Evolutionary conservation across 441 rosid species (phyloP), one percentile per base, ranked within the genome.

Genomic region (Croton laevigatus): DNA sequence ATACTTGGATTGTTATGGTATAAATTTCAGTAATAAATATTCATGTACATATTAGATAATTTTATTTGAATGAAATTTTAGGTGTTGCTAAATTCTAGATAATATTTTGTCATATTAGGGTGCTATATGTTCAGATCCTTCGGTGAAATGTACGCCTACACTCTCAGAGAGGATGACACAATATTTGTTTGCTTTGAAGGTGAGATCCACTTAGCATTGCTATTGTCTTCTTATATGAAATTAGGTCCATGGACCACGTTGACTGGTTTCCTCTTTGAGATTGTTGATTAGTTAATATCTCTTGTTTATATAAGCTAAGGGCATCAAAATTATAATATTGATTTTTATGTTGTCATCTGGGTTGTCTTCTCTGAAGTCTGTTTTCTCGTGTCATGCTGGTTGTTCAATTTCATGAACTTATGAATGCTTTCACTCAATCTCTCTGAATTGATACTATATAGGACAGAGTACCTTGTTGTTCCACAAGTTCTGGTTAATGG

Each of bases 141-240:
- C 77, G 65, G 81, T 69, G 83, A 70, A 58, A 68, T 70, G 72
- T 71, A 53, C 73, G 63, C 68, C 65, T 57, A 66, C 73, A 16
- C 62, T 71, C 77, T 53, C 76, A 65, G 87, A 62, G 75, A 83
- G 81, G 80, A 80, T 81, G 62, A 72, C 81, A 75, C 82, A 78
- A 68, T 85, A 86, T 66, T 76, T 82, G 37, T 77, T 86, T 73
- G 75, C 84, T 78, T 81, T 71, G 75, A 87, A 91, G 96, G 94
- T 91, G 78, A 73, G 75, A 51, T 68, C 71, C 67, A 48, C 66
- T 59, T 17, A 17, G 6, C 17, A 6, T 36, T 49, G 20, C 32
- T 2, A 27, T 27, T 27, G 32, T 27, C 32, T 27, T 14, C 32
- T 52, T 19, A n/a, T 40, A 32, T 44, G 10, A 40, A 37, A 22